phyloP scores from a whole-genome alignment of 768 basidiomycete genomes.

The Daedalea quercina region DNA sequence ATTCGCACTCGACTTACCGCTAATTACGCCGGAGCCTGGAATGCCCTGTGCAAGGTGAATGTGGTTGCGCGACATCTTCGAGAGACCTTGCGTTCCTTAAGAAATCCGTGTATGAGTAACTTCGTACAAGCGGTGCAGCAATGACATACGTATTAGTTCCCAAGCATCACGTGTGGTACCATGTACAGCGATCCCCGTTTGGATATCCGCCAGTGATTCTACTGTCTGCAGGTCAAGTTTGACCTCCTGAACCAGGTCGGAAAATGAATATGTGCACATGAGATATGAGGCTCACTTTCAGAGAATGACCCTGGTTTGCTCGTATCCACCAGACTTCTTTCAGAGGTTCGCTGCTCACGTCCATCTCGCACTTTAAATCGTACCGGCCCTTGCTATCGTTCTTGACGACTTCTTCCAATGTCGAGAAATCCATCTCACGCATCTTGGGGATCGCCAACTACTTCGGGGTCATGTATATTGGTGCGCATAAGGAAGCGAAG shows the following conservation, averaged over 20 bases:
- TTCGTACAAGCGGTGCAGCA: no score
- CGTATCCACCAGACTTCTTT: constrained; percentile 74
- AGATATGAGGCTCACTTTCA: constrained; percentile 44
- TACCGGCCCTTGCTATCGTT: constrained; percentile 64
- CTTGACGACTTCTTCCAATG: constrained; percentile 57
- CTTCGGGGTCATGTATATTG: constrained; percentile 9
- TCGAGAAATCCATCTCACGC: constrained; percentile 45
- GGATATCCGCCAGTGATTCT: constrained; percentile 51
- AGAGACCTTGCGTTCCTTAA: constrained; percentile 64
- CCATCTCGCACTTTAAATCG: constrained; percentile 47
- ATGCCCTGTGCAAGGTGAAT: constrained; percentile 88
- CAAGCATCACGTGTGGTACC: constrained; percentile 70
- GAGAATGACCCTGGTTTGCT: constrained; percentile 87
- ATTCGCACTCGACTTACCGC: constrained; percentile 51
- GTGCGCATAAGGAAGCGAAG: neutral
- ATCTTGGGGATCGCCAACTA: constrained; percentile 71
- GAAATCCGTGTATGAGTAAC: neutral
- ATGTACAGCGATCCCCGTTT: constrained; percentile 69
- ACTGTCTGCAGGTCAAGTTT: constrained; percentile 62
- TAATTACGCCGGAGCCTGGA: constrained; percentile 57
- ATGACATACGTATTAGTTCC: constrained; percentile 54
- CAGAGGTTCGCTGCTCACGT: constrained; percentile 19
- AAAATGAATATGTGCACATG: neutral
- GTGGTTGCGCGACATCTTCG: constrained; percentile 84
- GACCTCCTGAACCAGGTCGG: constrained; percentile 42